phyloP scores from a whole-genome alignment of 2,329 filamentous ascomycete species.

The Remersonia thermophila region DNA sequence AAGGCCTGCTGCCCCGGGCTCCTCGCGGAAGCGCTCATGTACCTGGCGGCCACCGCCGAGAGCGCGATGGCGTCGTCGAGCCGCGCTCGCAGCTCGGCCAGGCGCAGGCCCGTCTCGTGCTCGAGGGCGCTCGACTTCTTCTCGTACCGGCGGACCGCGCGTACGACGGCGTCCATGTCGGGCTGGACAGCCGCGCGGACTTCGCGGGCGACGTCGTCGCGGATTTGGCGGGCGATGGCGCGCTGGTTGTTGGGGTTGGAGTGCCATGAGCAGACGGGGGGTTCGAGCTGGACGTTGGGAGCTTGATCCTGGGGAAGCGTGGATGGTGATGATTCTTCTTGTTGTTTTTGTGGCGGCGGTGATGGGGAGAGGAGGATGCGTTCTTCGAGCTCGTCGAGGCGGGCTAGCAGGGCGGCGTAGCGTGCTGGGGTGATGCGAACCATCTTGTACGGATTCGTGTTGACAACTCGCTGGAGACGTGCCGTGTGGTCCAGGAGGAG shows the following conservation, averaged over 20 bases:
- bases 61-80: slow-evolving; percentile 68
- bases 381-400: slow-evolving; percentile 59
- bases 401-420: slow-evolving; percentile 46
- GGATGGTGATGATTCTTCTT: no score
- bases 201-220: slow-evolving; percentile 46
- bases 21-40: slow-evolving; percentile 26
- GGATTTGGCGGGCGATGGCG: slow-evolving; percentile 40
- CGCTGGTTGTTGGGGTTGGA: not conserved
- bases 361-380: slow-evolving; percentile 27
- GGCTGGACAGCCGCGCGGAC: slow-evolving; percentile 58
- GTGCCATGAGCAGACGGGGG: no score
- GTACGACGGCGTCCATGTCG: slow-evolving; percentile 77
- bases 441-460: slow-evolving; percentile 33
- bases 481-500: slow-evolving; percentile 69
- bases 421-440: slow-evolving; percentile 27
- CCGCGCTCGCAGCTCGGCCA: slow-evolving; percentile 58
- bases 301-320: no score
- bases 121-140: slow-evolving; percentile 70
- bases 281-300: no score
- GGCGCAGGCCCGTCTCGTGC: slow-evolving; percentile 62
- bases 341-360: slow-evolving; percentile 19
- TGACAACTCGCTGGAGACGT: slow-evolving; percentile 65
- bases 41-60: slow-evolving; percentile 58
- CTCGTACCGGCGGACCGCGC: slow-evolving; percentile 82
- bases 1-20: no score